Percentiles rank a stretch among this genome's conserved stretches.
Evolutionary conservation across 371 early-diverging fungal species (phyloP).

Genomic region (Mucor circinelloides): DNA sequence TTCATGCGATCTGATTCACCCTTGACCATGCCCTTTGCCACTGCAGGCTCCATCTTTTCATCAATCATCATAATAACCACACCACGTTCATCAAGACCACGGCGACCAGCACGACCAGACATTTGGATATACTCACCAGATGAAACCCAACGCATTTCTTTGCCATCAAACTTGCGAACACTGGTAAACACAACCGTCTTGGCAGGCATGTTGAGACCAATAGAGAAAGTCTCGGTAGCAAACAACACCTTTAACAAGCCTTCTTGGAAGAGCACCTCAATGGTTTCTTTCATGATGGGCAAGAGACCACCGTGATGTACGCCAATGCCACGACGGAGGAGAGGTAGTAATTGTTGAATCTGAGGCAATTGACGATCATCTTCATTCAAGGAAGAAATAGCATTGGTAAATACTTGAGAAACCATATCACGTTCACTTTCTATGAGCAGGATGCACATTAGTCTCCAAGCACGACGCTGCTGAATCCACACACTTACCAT

Average conservation of each 20-base stretch:
- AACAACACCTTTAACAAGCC: constrained; percentile 98
- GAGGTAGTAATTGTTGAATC: constrained; percentile 93
- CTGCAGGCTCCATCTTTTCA: constrained; percentile 94
- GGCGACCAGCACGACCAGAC: constrained; percentile 97
- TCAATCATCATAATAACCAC: constrained; percentile 98
- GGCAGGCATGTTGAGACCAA: constrained; percentile 99
- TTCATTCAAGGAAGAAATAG: constrained; percentile 85
- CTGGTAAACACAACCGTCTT: constrained; percentile 99
- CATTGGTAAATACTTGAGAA: constrained; percentile 89
- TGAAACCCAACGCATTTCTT: constrained; percentile 82
- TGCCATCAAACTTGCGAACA: constrained; percentile 98
- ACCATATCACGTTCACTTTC: constrained; percentile 92
- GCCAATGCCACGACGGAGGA: constrained; percentile 97
- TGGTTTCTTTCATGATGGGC: constrained; percentile 99
- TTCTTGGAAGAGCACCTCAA: constrained; percentile 99
- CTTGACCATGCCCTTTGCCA: constrained; percentile 94
- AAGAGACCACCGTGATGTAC: constrained; percentile 99
- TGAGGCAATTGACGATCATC: constrained; percentile 97
- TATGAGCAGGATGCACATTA: constrained; percentile 9
- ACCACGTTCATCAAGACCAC: constrained; percentile 98
- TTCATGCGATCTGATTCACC: constrained; percentile 94
- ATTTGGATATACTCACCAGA: constrained; percentile 99
- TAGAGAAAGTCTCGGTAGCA: constrained; percentile 99
- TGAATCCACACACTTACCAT: constrained; percentile 45
- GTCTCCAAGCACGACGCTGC: no score